phyloP scores from a whole-genome alignment of 2,329 filamentous ascomycete genomes.

The Nemania serpens region DNA sequence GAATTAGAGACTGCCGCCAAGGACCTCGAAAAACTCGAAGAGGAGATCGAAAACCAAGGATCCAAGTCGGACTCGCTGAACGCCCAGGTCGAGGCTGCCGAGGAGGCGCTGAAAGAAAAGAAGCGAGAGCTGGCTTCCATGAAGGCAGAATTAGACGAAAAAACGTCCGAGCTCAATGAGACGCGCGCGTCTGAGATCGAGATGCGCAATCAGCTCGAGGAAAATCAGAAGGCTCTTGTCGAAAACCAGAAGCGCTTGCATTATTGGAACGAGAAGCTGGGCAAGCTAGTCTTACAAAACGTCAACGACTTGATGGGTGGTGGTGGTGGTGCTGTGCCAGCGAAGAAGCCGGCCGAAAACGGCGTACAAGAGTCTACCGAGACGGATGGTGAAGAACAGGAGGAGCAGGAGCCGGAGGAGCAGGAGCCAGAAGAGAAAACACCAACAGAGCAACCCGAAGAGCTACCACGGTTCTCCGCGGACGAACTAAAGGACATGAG shows the following conservation, averaged over 20 bases:
- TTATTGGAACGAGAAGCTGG: constrained; percentile 90
- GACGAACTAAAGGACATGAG: constrained; percentile 71
- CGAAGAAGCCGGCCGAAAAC: constrained; percentile 34
- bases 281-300: constrained; percentile 82
- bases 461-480: constrained; percentile 77
- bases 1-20: constrained; percentile 74
- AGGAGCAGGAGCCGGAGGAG: constrained; percentile 35
- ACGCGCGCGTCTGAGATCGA: constrained; percentile 91
- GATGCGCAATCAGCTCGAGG: constrained; percentile 97
- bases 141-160: constrained; percentile 86
- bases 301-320: constrained; percentile 67
- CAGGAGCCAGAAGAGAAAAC: constrained; percentile 30
- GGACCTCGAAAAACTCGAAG: constrained; percentile 78
- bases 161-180: constrained; percentile 83
- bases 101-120: constrained; percentile 76
- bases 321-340: no score
- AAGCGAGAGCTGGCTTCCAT: constrained; percentile 78
- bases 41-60: constrained; percentile 77
- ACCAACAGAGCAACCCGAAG: constrained; percentile 48
- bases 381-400: constrained; percentile 30
- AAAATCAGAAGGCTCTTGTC: constrained; percentile 84
- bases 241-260: constrained; percentile 84
- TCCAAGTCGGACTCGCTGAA: constrained; percentile 75
- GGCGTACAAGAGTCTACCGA: constrained; percentile 21
- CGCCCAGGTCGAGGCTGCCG: constrained; percentile 77